Percentiles rank a stretch among this genome's conserved stretches.
These are phyloP conservation scores for Boletus sp. DNA, from an alignment of 1,284 basidiomycete species.

Conservation along the genomic window DNA sequence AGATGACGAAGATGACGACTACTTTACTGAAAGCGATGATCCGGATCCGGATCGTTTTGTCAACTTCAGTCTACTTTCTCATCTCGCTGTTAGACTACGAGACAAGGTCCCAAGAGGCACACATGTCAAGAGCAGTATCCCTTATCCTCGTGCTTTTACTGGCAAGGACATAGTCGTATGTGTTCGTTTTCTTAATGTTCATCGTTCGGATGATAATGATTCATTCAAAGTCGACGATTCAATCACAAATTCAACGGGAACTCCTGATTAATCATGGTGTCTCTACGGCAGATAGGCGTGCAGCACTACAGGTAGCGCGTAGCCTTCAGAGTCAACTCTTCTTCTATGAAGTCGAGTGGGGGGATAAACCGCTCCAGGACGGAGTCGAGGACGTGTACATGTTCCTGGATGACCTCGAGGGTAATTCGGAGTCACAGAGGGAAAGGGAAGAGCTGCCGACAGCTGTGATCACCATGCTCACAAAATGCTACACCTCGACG, in stretches of 20 bases:
- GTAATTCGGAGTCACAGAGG: slow-evolving; percentile 49
- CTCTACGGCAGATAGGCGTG: slow-evolving; percentile 67
- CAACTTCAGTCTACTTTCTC: slow-evolving; percentile 82
- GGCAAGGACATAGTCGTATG: slow-evolving; percentile 89
- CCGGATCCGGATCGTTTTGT: slow-evolving; percentile 78
- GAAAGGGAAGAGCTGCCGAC: slow-evolving; percentile 81
- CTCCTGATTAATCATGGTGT: slow-evolving; percentile 67
- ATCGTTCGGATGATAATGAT: slow-evolving; percentile 4
- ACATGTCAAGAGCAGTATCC: slow-evolving; percentile 88
- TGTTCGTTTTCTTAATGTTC: slow-evolving; percentile 17
- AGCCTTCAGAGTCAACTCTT: slow-evolving; percentile 90
- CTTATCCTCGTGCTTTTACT: slow-evolving; percentile 84
- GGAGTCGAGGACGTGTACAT: slow-evolving; percentile 94
- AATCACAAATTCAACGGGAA: slow-evolving; percentile 72
- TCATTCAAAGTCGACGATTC: slow-evolving; percentile 66
- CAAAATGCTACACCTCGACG: slow-evolving; percentile 80
- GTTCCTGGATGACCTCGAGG: slow-evolving; percentile 87
- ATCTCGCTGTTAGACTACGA: slow-evolving; percentile 82
- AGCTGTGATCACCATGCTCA: slow-evolving; percentile 74
- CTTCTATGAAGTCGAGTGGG: slow-evolving; percentile 98
- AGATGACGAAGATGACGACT: slow-evolving; percentile 46
- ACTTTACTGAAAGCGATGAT: slow-evolving; percentile 67
- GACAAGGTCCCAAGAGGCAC: slow-evolving; percentile 82
- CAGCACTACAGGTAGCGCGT: slow-evolving; percentile 82
- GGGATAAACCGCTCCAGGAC: slow-evolving; percentile 77